Evolutionary conservation across 2,329 filamentous ascomycete genomes (phyloP), one percentile per base, ranked within the genome.

Genomic region (Talaromyces atroroseus): DNA sequence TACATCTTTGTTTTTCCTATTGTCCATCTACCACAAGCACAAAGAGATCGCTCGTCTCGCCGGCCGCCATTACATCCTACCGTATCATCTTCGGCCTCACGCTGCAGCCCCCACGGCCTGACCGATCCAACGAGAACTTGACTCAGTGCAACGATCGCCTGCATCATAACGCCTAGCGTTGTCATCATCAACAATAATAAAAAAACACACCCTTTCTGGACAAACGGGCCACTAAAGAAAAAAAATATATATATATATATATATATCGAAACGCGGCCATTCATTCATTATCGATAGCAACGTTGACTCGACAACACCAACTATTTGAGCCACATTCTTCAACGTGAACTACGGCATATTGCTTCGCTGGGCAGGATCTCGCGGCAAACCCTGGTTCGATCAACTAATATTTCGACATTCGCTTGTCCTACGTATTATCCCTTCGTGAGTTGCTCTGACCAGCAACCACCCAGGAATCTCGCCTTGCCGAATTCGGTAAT

Each of bases 221-320:
- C 18, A 44, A 42, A 21, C 18, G 40, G 40, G 18, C 8, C 20
- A 14, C 2, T n/a, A 16, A 5, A 21, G 23, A 21, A 11, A 44
- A 21, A 12, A 8, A 16, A 42, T 18, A 42, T n/a, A 21, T 1
- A 48, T 24, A 32, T 14, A 40, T 21, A 29, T 46, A 38, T 26
- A 26, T 52, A 32, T 32, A n/a, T 23, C 7, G 24, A 26, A n/a
- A 42, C 34, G n/a, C 29, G 26, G 16, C 32, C 46, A 36, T 54
- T 53, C 56, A 59, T 51, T 44, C 21, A 26, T 8, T 55, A 49
- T 58, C 57, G 65, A 65, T 65, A 65, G 66, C 57, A 21, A 47
- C 29, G 66, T 70, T 69, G 67, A 70, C 68, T 67, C 66, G 68
- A 70, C 68, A 70, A 70, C 68, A 65, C 64, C 61, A 60, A 62